A percentile compares a stretch with the other conserved stretches of the same genome.
phyloP scores from a whole-genome alignment of 257 asterid species.

The Henckelia pumila region DNA sequence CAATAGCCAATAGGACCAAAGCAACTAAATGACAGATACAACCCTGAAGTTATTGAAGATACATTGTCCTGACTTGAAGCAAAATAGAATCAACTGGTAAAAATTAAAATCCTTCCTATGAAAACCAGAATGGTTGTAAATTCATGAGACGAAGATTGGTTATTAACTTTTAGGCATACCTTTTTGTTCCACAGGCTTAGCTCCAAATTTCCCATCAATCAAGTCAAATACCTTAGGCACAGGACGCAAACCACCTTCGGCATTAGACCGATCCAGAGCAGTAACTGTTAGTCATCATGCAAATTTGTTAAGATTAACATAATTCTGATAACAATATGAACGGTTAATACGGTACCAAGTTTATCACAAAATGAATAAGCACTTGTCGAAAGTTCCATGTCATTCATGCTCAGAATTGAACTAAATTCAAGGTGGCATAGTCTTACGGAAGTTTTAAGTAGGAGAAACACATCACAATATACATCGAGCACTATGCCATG shows the following conservation, averaged over 20 bases:
- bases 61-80: background rate
- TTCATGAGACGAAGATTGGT: background rate
- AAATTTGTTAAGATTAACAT: constrained; percentile 15
- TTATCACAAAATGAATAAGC: constrained; percentile 8
- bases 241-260: constrained; percentile 77
- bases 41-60: background rate
- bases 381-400: background rate
- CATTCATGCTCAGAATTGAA: background rate
- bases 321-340: constrained; percentile 9
- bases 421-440: background rate
- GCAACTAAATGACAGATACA: background rate
- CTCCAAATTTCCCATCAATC: constrained; percentile 36
- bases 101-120: background rate
- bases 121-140: background rate
- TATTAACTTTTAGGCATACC: constrained; percentile 41
- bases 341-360: background rate
- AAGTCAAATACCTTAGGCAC: constrained; percentile 56
- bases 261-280: constrained; percentile 78
- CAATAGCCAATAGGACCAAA: background rate
- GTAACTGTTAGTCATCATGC: constrained; percentile 56
- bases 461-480: background rate
- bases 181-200: constrained; percentile 34
- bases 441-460: constrained; percentile 1
- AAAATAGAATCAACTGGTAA: too few species aligned
- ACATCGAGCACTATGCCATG: background rate